These are phyloP conservation scores for Grammothele lineata DNA, from an alignment of 768 basidiomycete species.

Conservation along the genomic window DNA sequence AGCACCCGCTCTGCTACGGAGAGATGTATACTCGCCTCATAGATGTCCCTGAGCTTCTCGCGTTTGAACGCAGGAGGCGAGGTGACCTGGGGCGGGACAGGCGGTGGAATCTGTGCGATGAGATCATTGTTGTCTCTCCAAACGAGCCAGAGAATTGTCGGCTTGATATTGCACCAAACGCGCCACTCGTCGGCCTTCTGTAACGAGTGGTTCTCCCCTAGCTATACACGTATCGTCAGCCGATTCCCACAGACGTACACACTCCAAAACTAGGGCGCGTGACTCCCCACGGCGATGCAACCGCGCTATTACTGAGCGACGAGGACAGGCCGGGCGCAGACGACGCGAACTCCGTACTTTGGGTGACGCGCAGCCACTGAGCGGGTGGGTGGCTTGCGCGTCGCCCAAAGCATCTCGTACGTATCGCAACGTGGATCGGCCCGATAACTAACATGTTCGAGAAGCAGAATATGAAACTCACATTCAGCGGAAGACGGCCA, in stretches of 20 bases:
- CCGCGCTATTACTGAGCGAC: too few species aligned
- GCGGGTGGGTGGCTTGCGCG: too few species aligned
- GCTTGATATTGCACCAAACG: constrained; percentile 2
- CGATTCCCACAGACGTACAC: too few species aligned
- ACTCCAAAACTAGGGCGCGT: too few species aligned
- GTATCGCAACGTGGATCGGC: too few species aligned
- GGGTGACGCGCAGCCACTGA: too few species aligned
- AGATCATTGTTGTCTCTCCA: neutral
- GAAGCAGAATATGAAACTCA: neutral
- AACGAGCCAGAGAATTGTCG: neutral
- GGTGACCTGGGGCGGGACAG: neutral
- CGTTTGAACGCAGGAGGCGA: neutral
- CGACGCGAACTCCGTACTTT: too few species aligned
- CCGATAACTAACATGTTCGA: too few species aligned
- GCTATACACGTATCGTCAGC: too few species aligned
- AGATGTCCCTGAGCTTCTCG: neutral
- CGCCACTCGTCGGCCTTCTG: constrained; percentile 6
- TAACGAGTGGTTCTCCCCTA: neutral
- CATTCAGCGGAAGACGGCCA: neutral
- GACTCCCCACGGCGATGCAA: too few species aligned
- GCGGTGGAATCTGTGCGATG: neutral
- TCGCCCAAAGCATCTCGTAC: too few species aligned
- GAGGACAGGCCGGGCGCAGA: too few species aligned
- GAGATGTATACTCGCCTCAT: neutral
- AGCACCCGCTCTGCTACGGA: neutral